Evolutionary conservation across 495 filamentous ascomycete genomes (phyloP).

Genomic region (Parathielavia appendiculata): DNA sequence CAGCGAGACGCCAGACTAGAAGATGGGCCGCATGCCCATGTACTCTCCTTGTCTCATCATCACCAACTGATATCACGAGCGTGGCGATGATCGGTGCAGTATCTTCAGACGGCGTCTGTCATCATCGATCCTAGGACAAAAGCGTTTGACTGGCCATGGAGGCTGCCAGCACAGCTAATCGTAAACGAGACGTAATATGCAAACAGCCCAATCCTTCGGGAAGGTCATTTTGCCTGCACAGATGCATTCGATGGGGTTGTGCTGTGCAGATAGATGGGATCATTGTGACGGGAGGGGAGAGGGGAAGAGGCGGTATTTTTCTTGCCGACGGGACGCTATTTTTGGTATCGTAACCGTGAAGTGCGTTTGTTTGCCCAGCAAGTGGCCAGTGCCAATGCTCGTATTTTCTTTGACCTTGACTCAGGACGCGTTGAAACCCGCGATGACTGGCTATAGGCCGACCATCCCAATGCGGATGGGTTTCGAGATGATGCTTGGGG

Average conservation of each 20-base stretch:
- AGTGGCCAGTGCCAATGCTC: slow-evolving; percentile 7
- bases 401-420: not conserved
- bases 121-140: not conserved
- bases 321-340: not conserved
- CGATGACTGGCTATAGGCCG: not conserved
- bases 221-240: not conserved
- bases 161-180: slow-evolving; percentile 13
- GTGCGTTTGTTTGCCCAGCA: not conserved
- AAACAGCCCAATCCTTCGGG: not conserved
- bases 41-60: too few relatives aligned
- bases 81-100: too few relatives aligned
- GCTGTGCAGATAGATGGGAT: slow-evolving; percentile 3
- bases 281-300: not conserved
- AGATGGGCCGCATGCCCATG: too few relatives aligned
- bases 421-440: not conserved
- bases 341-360: slow-evolving; percentile 5
- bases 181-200: not conserved
- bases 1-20: not conserved
- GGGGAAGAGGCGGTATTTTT: too few relatives aligned
- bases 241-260: not conserved
- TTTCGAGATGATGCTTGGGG: not conserved
- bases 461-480: not conserved
- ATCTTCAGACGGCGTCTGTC: too few relatives aligned
- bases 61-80: too few relatives aligned
- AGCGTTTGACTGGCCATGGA: not conserved